Evolutionary conservation across 2,329 filamentous ascomycete species (phyloP), one percentile per base, ranked within the genome.

Genomic region (Fusarium decemcellulare): DNA sequence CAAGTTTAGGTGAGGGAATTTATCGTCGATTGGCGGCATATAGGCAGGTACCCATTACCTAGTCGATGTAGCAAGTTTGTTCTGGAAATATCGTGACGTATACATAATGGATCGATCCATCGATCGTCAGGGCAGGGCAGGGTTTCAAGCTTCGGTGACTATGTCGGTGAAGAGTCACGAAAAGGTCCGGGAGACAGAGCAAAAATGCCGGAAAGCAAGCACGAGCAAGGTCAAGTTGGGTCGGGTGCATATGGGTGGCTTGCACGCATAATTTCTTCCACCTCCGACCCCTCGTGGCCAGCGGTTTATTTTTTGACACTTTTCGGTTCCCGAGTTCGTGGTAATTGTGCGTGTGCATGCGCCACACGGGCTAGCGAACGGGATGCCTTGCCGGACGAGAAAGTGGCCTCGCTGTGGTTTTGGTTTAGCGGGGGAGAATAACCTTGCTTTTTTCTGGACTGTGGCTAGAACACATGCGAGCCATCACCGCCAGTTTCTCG

Each of bases 391-490:
- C 51, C 51, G 51, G 27, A 9, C 14, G 23, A 8, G 27, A 29
- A 34, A 51, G 36, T 37, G 36, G 36, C 18, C 37, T 37, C 32
- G 27, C 32, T 27, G 9, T 43, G 18, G 50, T 40, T 27, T 70
- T 32, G 51, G 67, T 50, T 70, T 70, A 70, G 67, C 67, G 67
- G 59, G 54, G 67, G 66, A 59, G 37, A 15, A 14, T 12, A 51
- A 32, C 32, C 5, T 34, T 40, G 30, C 47, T 48, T 59, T 63
- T 58, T 48, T 23, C 23, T 12, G 5, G 32, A 34, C 12, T 34
- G 32, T 34, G 32, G 32, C 32, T 34, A 34, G 32, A 34, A 34
- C 32, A 34, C 5, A 12, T 34, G 32, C 12, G 8, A 34, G 32
- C 32, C 55, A 68, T 68, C 65, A 68, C 65, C 64, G 54, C 65